Conservation (phyloP, 768 basidiomycete genomes). For the Hortiboletus campestris region DNA sequence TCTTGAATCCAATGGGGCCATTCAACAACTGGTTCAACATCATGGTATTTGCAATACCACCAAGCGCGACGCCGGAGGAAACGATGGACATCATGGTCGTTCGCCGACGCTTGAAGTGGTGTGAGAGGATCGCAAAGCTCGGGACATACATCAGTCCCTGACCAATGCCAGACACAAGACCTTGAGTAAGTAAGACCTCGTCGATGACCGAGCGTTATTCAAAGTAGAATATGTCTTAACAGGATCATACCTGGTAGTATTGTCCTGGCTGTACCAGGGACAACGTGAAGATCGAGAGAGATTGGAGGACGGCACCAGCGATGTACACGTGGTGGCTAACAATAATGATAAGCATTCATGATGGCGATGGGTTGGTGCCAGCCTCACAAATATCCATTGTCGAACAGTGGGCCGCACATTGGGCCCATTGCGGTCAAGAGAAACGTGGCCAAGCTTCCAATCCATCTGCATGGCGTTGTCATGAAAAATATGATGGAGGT, state of each 20-base stretch:
- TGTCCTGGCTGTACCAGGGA: constrained; percentile 35
- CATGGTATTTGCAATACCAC: constrained; percentile 57
- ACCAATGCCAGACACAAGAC: constrained; percentile 41
- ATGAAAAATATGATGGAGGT: no score
- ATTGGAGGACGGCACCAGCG: constrained; percentile 25
- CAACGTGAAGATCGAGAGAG: constrained; percentile 37
- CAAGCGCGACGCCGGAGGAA: constrained; percentile 48
- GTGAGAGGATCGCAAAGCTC: constrained; percentile 40
- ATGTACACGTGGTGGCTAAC: constrained; percentile 19
- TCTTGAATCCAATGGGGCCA: constrained; percentile 44
- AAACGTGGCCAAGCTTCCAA: constrained; percentile 21
- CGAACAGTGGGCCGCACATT: constrained; percentile 26
- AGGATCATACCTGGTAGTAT: constrained; percentile 33
- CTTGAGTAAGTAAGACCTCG: constrained; percentile 46
- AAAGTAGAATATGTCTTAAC: neutral
- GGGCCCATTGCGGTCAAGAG: constrained; percentile 20
- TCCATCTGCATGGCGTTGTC: constrained; percentile 20
- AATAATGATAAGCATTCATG: neutral
- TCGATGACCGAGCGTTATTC: neutral
- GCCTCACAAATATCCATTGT: constrained; percentile 30
- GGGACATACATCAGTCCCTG: constrained; percentile 47
- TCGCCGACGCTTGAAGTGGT: constrained; percentile 43
- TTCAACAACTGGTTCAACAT: constrained; percentile 51
- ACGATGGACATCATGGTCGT: constrained; percentile 45
- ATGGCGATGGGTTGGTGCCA: no score